Percentiles rank a stretch among this genome's conserved stretches.
Evolutionary conservation across 2,329 filamentous ascomycete genomes (phyloP).

Genomic region (Calonectria hongkongensis): DNA sequence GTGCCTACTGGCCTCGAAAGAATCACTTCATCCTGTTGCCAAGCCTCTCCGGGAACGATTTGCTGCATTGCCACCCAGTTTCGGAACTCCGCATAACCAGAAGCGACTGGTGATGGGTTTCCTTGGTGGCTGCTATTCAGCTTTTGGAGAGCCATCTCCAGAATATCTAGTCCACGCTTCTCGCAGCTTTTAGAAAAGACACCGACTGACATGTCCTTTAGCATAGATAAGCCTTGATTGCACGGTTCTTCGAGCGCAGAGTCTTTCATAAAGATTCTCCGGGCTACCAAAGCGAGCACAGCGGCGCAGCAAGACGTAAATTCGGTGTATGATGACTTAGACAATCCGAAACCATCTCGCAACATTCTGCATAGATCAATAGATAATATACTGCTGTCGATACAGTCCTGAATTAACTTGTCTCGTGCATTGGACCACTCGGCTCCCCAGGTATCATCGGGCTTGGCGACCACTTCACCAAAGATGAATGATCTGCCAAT

Average conservation of each 20-base stretch:
- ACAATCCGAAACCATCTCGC: slow-evolving; percentile 38
- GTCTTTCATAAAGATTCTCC: slow-evolving; percentile 38
- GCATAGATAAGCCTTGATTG: slow-evolving; percentile 41
- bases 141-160: slow-evolving; percentile 40
- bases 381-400: slow-evolving; percentile 39
- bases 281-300: slow-evolving; percentile 41
- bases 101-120: neutral
- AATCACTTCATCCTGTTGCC: slow-evolving; percentile 32
- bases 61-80: slow-evolving; percentile 50
- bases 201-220: slow-evolving; percentile 40
- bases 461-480: slow-evolving; percentile 21
- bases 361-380: slow-evolving; percentile 47
- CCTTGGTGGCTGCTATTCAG: neutral
- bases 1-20: neutral
- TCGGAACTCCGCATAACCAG: slow-evolving; percentile 48
- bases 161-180: slow-evolving; percentile 37
- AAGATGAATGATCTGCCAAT: slow-evolving; percentile 49
- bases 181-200: slow-evolving; percentile 44
- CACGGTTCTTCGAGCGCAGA: slow-evolving; percentile 19
- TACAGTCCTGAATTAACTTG: slow-evolving; percentile 40
- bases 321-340: slow-evolving; percentile 49
- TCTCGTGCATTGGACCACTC: slow-evolving; percentile 36
- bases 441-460: neutral
- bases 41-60: slow-evolving; percentile 40
- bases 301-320: slow-evolving; percentile 49